These are phyloP conservation scores for Cymbomonas tetramitiformis DNA, from an alignment of 139 green algal species.

Conservation along the genomic window DNA sequence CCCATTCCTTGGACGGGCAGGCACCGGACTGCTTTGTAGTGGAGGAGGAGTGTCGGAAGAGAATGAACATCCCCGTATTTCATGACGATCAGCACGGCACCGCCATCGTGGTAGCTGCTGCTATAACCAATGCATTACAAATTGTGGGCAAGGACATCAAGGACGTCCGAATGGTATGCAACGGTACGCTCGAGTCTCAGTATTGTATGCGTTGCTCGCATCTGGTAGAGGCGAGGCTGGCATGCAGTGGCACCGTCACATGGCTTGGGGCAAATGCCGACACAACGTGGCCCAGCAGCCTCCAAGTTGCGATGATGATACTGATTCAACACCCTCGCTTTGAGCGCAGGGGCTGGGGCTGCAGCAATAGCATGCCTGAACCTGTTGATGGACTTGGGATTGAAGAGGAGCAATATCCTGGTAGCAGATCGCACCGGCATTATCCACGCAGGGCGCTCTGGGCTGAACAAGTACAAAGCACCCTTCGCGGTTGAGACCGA, in stretches of 20 bases:
- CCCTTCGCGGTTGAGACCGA: no score
- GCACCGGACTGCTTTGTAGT: slow-evolving; percentile 37
- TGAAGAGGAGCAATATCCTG: no score
- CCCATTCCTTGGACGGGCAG: no score
- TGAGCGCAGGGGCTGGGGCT: slow-evolving; percentile 26
- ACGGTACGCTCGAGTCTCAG: no score
- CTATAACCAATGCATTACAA: slow-evolving; percentile 31
- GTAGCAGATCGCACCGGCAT: no score
- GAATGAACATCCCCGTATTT: slow-evolving; percentile 31
- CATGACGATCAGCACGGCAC: slow-evolving; percentile 30
- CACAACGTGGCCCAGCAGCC: slow-evolving; percentile 26
- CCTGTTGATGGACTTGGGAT: no score
- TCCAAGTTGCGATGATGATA: slow-evolving; percentile 15
- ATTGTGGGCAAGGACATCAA: slow-evolving; percentile 26
- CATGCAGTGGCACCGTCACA: slow-evolving; percentile 28
- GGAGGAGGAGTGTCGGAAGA: slow-evolving; percentile 20
- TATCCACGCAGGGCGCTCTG: no score
- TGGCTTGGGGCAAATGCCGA: slow-evolving; percentile 22
- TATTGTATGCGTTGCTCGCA: no score
- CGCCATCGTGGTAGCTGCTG: slow-evolving; percentile 30
- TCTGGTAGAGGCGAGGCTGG: no score
- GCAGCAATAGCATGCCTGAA: slow-evolving; percentile 30
- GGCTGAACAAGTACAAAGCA: no score
- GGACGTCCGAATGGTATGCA: slow-evolving; percentile 21
- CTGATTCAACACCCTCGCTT: slow-evolving; percentile 16